Evolutionary conservation across 192 early-diverging fungal genomes (phyloP).

Genomic region (Linderina pennispora): DNA sequence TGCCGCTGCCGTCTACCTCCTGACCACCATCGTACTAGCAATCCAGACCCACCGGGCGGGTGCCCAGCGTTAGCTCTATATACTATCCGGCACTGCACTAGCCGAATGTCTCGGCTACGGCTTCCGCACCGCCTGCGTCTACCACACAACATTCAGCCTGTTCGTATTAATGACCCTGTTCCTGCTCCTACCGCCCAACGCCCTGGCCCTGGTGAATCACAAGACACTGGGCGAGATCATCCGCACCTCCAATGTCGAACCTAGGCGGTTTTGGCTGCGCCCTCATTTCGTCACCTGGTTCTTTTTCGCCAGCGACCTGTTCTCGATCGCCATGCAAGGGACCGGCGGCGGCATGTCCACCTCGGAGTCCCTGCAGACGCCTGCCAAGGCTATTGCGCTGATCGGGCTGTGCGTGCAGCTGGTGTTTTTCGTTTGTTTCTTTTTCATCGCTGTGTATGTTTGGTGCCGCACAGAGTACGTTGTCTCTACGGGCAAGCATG

Average conservation of each 20-base stretch:
- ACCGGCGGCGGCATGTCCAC: slow-evolving; percentile 20
- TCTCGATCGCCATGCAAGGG: slow-evolving; percentile 25
- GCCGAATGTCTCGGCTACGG: slow-evolving; percentile 23
- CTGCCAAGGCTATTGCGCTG: slow-evolving; percentile 21
- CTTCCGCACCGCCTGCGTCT: slow-evolving; percentile 17
- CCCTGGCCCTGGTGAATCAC: slow-evolving; percentile 31
- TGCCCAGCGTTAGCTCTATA: slow-evolving; percentile 3
- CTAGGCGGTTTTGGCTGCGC: slow-evolving; percentile 2
- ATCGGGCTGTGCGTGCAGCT: slow-evolving; percentile 17
- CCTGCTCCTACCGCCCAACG: slow-evolving; percentile 30
- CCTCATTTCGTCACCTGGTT: slow-evolving; percentile 29
- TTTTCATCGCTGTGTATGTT: slow-evolving; percentile 5
- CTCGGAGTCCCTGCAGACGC: neutral
- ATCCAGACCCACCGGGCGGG: slow-evolving; percentile 2
- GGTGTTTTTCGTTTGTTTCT: slow-evolving; percentile 13
- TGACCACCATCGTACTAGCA: neutral
- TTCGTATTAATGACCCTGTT: slow-evolving; percentile 25
- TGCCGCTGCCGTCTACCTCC: slow-evolving; percentile 3
- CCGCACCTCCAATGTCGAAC: neutral
- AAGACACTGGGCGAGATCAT: slow-evolving; percentile 17
- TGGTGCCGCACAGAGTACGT: neutral
- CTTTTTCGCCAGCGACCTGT: slow-evolving; percentile 27
- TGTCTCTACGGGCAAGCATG: slow-evolving; percentile 2
- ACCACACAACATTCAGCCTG: slow-evolving; percentile 10
- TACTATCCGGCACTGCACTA: slow-evolving; percentile 11